A percentile compares a stretch with the other conserved stretches of the same genome.
Conservation (phyloP, 1,284 basidiomycete genomes). For the Heterobasidion parviporum region DNA sequence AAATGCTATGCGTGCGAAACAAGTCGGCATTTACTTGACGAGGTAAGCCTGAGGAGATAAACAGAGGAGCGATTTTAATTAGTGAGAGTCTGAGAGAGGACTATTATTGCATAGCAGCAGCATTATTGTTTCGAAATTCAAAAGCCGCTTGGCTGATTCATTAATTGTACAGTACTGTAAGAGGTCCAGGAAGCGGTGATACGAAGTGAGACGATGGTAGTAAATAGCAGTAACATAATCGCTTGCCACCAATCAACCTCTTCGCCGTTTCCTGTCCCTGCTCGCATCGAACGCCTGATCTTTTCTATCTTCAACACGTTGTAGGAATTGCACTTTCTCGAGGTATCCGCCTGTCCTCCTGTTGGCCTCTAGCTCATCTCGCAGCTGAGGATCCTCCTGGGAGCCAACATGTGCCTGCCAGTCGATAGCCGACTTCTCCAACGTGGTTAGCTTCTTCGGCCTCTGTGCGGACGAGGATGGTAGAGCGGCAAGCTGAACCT, state of each 20-base stretch:
- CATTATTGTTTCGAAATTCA: neutral
- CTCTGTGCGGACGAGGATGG: slow-evolving; percentile 36
- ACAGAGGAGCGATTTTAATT: too few species aligned
- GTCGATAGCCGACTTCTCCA: slow-evolving; percentile 79
- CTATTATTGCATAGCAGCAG: too few species aligned
- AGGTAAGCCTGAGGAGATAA: too few species aligned
- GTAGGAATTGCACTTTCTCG: slow-evolving; percentile 74
- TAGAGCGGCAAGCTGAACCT: slow-evolving; percentile 40
- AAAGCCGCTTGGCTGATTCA: neutral
- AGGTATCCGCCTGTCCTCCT: slow-evolving; percentile 68
- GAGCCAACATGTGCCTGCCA: slow-evolving; percentile 62
- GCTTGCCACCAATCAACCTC: slow-evolving; percentile 17
- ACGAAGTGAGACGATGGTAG: neutral
- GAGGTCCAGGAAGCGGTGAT: neutral
- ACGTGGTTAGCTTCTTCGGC: slow-evolving; percentile 67
- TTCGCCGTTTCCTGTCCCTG: slow-evolving; percentile 49
- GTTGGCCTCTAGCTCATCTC: slow-evolving; percentile 68
- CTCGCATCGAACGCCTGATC: slow-evolving; percentile 53
- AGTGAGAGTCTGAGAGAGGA: too few species aligned
- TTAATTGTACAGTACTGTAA: too few species aligned
- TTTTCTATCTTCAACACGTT: slow-evolving; percentile 62
- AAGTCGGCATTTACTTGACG: too few species aligned
- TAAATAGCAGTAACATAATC: neutral
- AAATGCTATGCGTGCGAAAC: too few species aligned
- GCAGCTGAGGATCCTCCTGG: slow-evolving; percentile 32